Evolutionary conservation across 805 yeast genomes (phyloP), one percentile per base, ranked within the genome.

Genomic region (Priceomyces melissophilus): DNA sequence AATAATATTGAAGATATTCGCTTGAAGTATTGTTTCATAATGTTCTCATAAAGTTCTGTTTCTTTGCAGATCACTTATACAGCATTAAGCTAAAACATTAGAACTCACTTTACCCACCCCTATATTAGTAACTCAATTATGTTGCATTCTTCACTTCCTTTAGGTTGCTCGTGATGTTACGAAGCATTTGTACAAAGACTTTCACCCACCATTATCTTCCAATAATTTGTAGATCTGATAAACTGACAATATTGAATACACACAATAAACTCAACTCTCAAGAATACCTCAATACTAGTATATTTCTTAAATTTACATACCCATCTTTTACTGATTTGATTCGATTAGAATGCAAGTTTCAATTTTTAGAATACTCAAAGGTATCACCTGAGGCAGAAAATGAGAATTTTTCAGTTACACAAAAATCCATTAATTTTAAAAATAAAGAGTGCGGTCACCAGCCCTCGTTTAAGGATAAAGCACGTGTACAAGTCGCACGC

Each of bases 301-400:
- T 20, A 12, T 25, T 4, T 35, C 16, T 25, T 4, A 23, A 14
- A 10, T 27, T 38, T 33, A 57, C 61, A 57, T 57, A 57, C 61
- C 61, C 61, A 57, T 57, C 55, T 49, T 49, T 47, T 46, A 51
- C 51, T 48, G 56, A 38, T 54, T 50, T 47, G 55, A 45, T 51
- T 44, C 15, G 35, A 37, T 37, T 30, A 31, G 30, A 26, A 17
- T 20, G 35, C 12, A 32, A 32, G 35, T 12, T 5, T 26, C 35
- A 20, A 20, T 20, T 32, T 16, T 15, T 10, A 32, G 27, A 16
- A 12, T 17, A 16, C 26, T 32, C 27, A 32, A 32, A 20, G 8
- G 25, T 32, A 32, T 32, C 35, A 26, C 35, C 25, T 32, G 35
- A 32, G 39, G 34, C 20, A 23, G 15, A 32, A 25, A 40, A 20